phyloP scores from a whole-genome alignment of 2,329 filamentous ascomycete species.

The Fusarium sp. region DNA sequence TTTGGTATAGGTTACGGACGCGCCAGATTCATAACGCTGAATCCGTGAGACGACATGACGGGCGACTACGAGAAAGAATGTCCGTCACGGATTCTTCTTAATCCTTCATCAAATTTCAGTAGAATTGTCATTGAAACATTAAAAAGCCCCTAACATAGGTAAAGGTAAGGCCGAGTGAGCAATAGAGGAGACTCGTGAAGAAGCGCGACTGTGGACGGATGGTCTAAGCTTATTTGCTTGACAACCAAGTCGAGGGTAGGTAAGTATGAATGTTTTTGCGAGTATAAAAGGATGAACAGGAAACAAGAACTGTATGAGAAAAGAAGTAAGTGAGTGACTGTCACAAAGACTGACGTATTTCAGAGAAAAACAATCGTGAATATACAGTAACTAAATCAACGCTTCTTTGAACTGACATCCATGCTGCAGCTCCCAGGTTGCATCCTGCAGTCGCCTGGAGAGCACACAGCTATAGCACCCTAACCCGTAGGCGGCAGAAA shows the following conservation, averaged over 20 bases:
- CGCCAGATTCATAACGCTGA: constrained; percentile 54
- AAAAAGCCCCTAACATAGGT: not conserved
- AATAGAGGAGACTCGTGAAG: not conserved
- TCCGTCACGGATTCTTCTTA: constrained; percentile 5
- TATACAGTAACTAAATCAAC: not conserved
- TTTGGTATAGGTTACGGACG: constrained; percentile 46
- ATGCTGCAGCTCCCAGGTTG: constrained; percentile 11
- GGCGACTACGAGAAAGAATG: constrained; percentile 24
- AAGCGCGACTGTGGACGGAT: constrained; percentile 22
- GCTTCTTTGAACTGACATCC: not conserved
- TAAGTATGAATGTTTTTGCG: not conserved
- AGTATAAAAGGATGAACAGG: not conserved
- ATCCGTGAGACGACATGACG: constrained; percentile 53
- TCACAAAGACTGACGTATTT: not conserved
- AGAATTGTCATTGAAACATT: constrained; percentile 11
- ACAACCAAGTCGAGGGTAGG: not conserved
- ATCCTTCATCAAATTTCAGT: constrained; percentile 12
- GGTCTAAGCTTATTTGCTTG: constrained; percentile 24
- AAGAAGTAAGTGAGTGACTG: constrained; percentile 1
- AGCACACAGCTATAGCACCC: constrained; percentile 17
- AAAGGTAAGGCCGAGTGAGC: not conserved
- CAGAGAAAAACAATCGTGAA: not conserved
- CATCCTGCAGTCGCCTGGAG: constrained; percentile 4
- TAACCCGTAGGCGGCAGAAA: constrained; percentile 51
- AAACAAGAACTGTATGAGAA: not conserved